These are phyloP conservation scores for Tympanopsis confertula DNA, from an alignment of 2,329 filamentous ascomycete genomes.

Conservation along the genomic window DNA sequence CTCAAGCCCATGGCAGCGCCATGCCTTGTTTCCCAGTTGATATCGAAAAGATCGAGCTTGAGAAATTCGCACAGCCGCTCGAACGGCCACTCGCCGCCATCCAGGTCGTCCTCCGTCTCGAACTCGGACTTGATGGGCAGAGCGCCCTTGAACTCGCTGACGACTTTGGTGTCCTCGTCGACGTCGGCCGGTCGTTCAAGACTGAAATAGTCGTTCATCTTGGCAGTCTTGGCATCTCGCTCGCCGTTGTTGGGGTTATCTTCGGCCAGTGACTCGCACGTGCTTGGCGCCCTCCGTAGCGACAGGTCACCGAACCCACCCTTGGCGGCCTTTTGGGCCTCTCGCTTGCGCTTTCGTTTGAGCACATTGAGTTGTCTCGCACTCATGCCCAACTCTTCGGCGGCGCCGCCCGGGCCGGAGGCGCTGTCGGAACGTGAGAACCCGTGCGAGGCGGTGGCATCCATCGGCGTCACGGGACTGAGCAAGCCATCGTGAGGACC, in stretches of 20 bases:
- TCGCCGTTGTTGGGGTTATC: slow-evolving; percentile 46
- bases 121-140: slow-evolving; percentile 78
- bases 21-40: slow-evolving; percentile 89
- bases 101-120: slow-evolving; percentile 63
- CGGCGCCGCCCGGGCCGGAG: slow-evolving; percentile 14
- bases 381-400: slow-evolving; percentile 66
- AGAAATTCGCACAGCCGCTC: slow-evolving; percentile 89
- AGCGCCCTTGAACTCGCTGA: slow-evolving; percentile 88
- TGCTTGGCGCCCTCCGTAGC: slow-evolving; percentile 47
- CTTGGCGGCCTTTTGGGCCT: slow-evolving; percentile 78
- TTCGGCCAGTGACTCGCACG: slow-evolving; percentile 46
- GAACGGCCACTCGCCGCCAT: slow-evolving; percentile 84
- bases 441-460: slow-evolving; percentile 18
- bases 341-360: slow-evolving; percentile 85
- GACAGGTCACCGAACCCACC: slow-evolving; percentile 81
- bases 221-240: slow-evolving; percentile 43
- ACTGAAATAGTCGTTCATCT: slow-evolving; percentile 76
- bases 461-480: slow-evolving; percentile 32
- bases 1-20: slow-evolving; percentile 90
- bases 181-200: slow-evolving; percentile 71
- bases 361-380: slow-evolving; percentile 88
- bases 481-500: slow-evolving; percentile 46
- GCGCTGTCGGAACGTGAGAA: slow-evolving; percentile 20
- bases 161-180: slow-evolving; percentile 84
- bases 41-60: slow-evolving; percentile 84